phyloP scores from a whole-genome alignment of 148 eudicot species.

The Talinum fruticosum region DNA sequence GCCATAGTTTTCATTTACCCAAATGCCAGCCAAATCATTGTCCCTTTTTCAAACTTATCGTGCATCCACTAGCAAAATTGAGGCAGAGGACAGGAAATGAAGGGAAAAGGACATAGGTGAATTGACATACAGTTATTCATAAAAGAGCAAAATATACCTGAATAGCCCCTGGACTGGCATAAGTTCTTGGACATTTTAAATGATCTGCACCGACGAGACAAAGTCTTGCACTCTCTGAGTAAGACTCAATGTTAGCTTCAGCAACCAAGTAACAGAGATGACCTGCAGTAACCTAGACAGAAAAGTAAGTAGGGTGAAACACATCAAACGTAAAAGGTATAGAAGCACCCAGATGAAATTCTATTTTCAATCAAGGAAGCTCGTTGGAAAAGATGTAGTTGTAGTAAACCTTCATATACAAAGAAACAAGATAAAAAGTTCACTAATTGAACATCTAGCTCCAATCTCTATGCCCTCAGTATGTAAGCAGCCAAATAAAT shows the following conservation, averaged over 20 bases:
- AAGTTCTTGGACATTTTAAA: constrained; percentile 74
- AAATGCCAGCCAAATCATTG: neutral
- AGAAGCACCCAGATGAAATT: neutral
- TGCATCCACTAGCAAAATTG: neutral
- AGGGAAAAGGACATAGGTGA: neutral
- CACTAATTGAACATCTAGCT: neutral
- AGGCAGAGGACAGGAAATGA: neutral
- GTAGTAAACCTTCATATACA: neutral
- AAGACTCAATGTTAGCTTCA: constrained; percentile 70
- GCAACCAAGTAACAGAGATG: constrained; percentile 93
- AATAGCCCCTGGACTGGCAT: constrained; percentile 81
- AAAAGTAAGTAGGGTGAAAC: neutral
- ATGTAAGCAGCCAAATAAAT: neutral
- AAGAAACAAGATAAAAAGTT: neutral
- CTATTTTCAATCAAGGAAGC: no score
- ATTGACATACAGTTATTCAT: neutral
- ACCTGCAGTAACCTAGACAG: constrained; percentile 63
- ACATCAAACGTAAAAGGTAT: neutral
- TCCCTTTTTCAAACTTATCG: neutral
- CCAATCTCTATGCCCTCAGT: neutral
- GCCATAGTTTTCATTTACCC: neutral
- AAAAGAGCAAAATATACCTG: constrained; percentile 50
- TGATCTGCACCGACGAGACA: constrained; percentile 95
- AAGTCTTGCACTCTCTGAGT: constrained; percentile 79
- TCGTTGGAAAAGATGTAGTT: no score